Base-by-base conservation (phyloP, 495 filamentous ascomycete species). In the Hyaloscypha variabilis region DNA sequence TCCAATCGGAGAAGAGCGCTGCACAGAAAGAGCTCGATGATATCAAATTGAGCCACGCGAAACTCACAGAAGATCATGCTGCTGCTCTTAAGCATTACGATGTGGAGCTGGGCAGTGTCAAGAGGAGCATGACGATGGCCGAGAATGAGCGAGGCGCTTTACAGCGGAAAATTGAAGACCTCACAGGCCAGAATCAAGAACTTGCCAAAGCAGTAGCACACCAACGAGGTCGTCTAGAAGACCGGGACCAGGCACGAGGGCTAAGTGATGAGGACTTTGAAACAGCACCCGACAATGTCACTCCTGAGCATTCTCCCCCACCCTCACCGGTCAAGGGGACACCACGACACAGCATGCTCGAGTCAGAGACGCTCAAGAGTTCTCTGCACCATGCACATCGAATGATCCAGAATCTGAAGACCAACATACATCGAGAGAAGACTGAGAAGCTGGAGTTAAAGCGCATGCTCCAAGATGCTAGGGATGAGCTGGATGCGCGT, bases 381-480 rank as follows among this genome's bases (percentile, higher is more conserved):
- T 97, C 93, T 23, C 81, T 97, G 31, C 90, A 94, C 63, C 95
- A 98, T 77, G 95, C 95, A 39, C 94, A 98, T 72, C 86, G 93
- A 54, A 96, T 96, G 84, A 97, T 99, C 60, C 92, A 97, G 73
- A 94, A 92, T 64, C 83, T 98, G 36, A 93, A 96, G 78, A 91
- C 88, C 75, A 97, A 93, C 68, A 91, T 98, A 58, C 93, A 97
- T 74, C 90, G 95, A 28, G 95, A 99, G 77, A 99, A 97, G 83
- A 96, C 94, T 0, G 95, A 99, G 75, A 99, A 97, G 80, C 84
- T 97, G 25, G 95, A 99, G 74, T 83, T 97, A 54, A 94, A 91
- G 76, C 90, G 96, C 61, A 92, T 99, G 87, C 84, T 99, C 31
- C 96, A 97, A 79, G 95, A 99, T 68, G 90, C 93, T 39, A 87